Evolutionary conservation across 257 asterid species (phyloP).

Genomic region (Gentiana dahurica): DNA sequence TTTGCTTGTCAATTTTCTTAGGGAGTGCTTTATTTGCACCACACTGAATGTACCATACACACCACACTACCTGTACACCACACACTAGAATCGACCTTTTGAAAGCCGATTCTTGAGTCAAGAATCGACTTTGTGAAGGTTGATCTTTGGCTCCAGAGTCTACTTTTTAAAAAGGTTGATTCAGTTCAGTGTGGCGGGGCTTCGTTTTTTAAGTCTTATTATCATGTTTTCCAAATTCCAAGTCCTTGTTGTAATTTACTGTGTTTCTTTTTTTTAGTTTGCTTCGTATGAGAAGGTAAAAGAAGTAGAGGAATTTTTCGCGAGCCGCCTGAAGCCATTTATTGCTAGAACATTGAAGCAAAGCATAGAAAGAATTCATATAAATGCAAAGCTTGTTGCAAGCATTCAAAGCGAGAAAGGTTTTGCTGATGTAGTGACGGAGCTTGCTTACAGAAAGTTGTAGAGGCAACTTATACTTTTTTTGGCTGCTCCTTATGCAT

Average conservation of each 20-base stretch:
- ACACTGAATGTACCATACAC: no score
- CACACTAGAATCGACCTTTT: no score
- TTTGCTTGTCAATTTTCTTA: neutral
- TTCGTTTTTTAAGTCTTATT: no score
- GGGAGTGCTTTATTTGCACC: neutral
- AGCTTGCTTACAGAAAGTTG: slow-evolving; percentile 57
- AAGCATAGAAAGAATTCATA: slow-evolving; percentile 69
- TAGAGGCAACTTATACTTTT: slow-evolving; percentile 9
- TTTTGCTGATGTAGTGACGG: slow-evolving; percentile 48
- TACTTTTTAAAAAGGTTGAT: no score
- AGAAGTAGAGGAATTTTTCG: slow-evolving; percentile 64
- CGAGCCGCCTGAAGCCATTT: slow-evolving; percentile 69
- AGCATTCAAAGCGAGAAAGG: slow-evolving; percentile 62
- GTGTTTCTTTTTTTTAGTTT: slow-evolving; percentile 29
- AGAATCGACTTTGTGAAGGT: no score
- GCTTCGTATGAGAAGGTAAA: slow-evolving; percentile 61
- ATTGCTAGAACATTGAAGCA: slow-evolving; percentile 86
- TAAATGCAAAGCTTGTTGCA: slow-evolving; percentile 67
- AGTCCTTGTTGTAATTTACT: neutral
- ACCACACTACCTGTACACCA: no score
- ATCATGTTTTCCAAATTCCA: neutral
- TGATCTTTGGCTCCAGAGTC: no score
- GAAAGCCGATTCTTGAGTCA: no score
- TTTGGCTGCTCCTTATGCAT: neutral
- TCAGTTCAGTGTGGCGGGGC: no score